Base-by-base conservation (phyloP, 805 yeast species). In the Candida krabiensis region DNA sequence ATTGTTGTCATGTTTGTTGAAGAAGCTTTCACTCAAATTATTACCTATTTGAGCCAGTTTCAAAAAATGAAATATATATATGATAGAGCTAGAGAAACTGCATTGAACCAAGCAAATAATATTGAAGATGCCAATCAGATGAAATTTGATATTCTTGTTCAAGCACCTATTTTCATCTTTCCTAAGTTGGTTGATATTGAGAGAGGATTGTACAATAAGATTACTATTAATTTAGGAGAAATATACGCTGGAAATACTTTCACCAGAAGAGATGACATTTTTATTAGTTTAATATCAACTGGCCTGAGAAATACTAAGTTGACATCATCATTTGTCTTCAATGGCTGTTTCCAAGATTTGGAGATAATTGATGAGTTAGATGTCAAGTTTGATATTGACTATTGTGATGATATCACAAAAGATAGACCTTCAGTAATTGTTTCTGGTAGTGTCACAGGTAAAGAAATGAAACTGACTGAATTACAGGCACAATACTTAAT, bases 41-140 rank as follows among this genome's bases (percentile, higher is more conserved):
- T 83, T 21, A 69, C 73, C 9, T 91, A 79, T 52, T 65, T 88
- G 51, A 77, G 77, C 47, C 84, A 83, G 49, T 86, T 95, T 53
- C 83, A 79, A 41, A 75, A 75, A 49, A 87, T 91, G 96, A 93
- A 93, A 60, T 77, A 76, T 4, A 70, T 90, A n/a, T 95, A 86
- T 60, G 99, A 93, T 53, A 68, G 75, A 15, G 95, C 98, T 0
- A 75, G 98, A 41, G 87, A 83, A 52, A 86, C 89, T 9, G 96
- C 98, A 0, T 75, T 88, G 49, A 77, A 83, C 49, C 95, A 86
- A 58, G 93, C 93, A 0, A 78, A 46, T 22, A 74, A 64, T 35
- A 70, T 75, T 42, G 77, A 77, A 36, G 69, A 65, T 40, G 77
- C 86, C 1, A 73, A 67, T 32, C 75, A 71, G 47, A 79, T 89